These are phyloP conservation scores for Pelargonium citronellum DNA, from an alignment of 441 rosid genomes.

Conservation along the genomic window DNA sequence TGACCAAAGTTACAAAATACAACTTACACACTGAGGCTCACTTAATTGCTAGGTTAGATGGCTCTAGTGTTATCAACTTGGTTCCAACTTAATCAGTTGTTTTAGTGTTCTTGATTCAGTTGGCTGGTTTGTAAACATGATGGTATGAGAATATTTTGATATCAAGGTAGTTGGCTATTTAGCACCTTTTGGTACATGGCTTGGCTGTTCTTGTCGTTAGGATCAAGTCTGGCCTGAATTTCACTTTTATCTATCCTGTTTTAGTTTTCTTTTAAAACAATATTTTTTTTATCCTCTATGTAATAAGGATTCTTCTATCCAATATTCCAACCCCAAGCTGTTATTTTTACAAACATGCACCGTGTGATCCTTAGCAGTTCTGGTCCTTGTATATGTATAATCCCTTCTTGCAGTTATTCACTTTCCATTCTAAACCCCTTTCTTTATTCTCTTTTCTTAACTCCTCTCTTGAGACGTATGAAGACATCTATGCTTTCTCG, in stretches of 20 bases:
- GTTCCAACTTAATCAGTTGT: background rate
- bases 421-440: background rate
- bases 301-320: background rate
- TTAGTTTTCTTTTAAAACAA: background rate
- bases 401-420: slow-evolving; percentile 2
- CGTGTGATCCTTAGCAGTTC: background rate
- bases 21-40: background rate
- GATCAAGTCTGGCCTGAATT: background rate
- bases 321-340: background rate
- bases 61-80: background rate
- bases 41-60: background rate
- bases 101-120: background rate
- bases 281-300: background rate
- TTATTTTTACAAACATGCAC: background rate
- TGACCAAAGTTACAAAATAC: background rate
- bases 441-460: background rate
- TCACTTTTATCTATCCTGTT: background rate
- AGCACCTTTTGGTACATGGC: background rate
- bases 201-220: background rate
- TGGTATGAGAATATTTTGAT: background rate
- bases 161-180: background rate
- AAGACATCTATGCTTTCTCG: too few species aligned
- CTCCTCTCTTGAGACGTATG: background rate
- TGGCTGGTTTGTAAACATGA: slow-evolving; percentile 2
- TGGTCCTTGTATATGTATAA: background rate